Conservation (phyloP, 2,329 filamentous ascomycete genomes). For the Calonectria ilicicola region DNA sequence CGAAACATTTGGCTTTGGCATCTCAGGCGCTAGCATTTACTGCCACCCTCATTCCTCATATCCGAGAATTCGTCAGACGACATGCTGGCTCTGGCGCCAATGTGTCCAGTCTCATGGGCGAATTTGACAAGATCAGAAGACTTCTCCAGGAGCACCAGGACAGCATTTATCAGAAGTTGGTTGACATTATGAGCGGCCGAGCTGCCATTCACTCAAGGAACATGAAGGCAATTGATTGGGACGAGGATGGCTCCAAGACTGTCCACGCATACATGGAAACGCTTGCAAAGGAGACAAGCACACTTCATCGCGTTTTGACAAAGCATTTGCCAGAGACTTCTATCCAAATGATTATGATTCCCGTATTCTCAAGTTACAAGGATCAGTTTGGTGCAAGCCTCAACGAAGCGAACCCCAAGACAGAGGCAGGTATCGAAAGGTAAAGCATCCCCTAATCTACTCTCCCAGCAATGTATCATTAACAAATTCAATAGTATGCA, state of each 20-base stretch:
- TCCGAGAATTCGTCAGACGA: constrained; percentile 90
- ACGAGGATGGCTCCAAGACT: constrained; percentile 56
- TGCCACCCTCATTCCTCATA: constrained; percentile 86
- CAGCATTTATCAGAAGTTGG: constrained; percentile 91
- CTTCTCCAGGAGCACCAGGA: constrained; percentile 90
- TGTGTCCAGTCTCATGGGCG: constrained; percentile 74
- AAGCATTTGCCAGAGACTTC: constrained; percentile 84
- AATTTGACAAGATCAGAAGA: constrained; percentile 89
- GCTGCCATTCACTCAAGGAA: constrained; percentile 79
- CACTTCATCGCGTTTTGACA: constrained; percentile 83
- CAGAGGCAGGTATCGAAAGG: constrained; percentile 77
- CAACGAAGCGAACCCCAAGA: constrained; percentile 72
- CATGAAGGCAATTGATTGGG: constrained; percentile 83
- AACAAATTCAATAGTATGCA: constrained; percentile 70
- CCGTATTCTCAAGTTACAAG: constrained; percentile 85
- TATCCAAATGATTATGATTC: constrained; percentile 85
- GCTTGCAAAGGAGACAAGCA: constrained; percentile 86
- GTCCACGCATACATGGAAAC: constrained; percentile 86
- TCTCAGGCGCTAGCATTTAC: constrained; percentile 91
- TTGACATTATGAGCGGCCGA: constrained; percentile 89
- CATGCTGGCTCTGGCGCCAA: constrained; percentile 69
- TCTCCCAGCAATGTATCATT: constrained; percentile 4
- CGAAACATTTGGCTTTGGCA: constrained; percentile 92
- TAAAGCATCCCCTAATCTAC: constrained; percentile 54
- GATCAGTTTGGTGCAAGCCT: constrained; percentile 82